Evolutionary conservation across 805 yeast genomes (phyloP), one percentile per base, ranked within the genome.

Genomic region (Ogataea thermomethanolica): DNA sequence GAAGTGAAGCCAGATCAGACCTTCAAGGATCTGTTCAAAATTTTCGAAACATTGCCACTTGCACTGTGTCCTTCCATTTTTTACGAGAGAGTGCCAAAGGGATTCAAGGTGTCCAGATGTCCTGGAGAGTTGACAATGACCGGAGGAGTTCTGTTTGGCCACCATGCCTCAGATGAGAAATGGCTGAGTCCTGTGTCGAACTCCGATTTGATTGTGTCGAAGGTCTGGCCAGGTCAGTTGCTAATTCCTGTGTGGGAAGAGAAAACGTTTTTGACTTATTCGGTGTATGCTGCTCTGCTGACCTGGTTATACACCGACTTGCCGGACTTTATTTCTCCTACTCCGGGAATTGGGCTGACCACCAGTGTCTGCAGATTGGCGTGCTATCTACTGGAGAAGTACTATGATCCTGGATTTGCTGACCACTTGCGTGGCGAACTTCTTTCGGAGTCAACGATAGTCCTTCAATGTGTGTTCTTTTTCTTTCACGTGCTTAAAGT

Each of bases 291-390:
- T 1, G 42, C 66, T 4, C 64, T 86, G 52, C 37, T 74, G 8
- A 64, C 66, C 12, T 93, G 99, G 98, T 73, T 93, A 44, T 93
- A 90, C 62, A 81, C 95, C 1, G 98, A 93, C 66, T 72, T 93
- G 59, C 99, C 99, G 2, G 96, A 88, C 56, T 74, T 70, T 53
- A 69, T 88, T 39, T 77, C 90, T 25, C 97, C 97, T 34, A 91
- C 98, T 4, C 98, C 98, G 0, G 96, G 96, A 17, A 73, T 80
- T 42, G 84, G 90, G 49, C 65, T 88, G 41, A 83, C 95, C 8
- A 82, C 79, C 53, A 76, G 78, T 50, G 41, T 79, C 21, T 64
- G 74, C 5, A 64, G 55, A 39, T 13, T 45, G 2, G 40, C 55
- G 5, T 55, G 62, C 10, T 44, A 50, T 20, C 15, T 67, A 2